Percentiles rank a stretch among this genome's conserved stretches.
Evolutionary conservation across 805 yeast species (phyloP).

Genomic region (Yarrowia deformans): DNA sequence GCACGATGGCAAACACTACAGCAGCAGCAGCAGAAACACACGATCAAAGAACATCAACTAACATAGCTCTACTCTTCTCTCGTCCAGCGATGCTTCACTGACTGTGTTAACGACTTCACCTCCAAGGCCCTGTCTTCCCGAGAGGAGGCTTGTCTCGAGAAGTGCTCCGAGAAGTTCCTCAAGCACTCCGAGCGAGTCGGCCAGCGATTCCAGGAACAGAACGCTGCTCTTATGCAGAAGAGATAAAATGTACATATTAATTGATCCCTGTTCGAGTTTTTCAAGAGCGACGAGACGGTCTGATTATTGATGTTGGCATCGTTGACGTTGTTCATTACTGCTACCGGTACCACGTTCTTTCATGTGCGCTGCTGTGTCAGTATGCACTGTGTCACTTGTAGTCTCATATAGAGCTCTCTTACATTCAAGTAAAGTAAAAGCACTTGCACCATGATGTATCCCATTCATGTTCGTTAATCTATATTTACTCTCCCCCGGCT

Average conservation of each 20-base stretch:
- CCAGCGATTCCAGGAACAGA: conserved; percentile 98
- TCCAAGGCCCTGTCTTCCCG: conserved; percentile 83
- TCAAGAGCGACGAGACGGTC: too few species aligned
- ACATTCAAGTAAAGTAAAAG: too few species aligned
- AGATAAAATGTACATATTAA: conserved; percentile 32
- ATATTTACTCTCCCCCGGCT: conserved; percentile 48
- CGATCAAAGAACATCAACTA: neutral
- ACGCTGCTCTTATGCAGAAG: conserved; percentile 48
- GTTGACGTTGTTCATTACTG: neutral
- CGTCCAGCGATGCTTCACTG: conserved; percentile 95
- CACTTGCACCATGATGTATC: too few species aligned
- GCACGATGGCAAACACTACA: too few species aligned
- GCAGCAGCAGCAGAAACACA: neutral
- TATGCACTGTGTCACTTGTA: too few species aligned
- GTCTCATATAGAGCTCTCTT: too few species aligned
- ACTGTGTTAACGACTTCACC: conserved; percentile 98
- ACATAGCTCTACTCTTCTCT: conserved; percentile 78
- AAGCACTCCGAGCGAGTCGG: conserved; percentile 99
- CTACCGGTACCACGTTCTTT: too few species aligned
- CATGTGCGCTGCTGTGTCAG: too few species aligned
- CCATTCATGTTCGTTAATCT: too few species aligned
- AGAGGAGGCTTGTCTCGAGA: conserved; percentile 85
- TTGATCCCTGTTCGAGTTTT: conserved; percentile 19
- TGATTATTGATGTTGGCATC: too few species aligned
- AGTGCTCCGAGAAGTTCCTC: conserved; percentile 96